Base-by-base conservation (phyloP, 2,329 filamentous ascomycete genomes). In the Gyromitra esculenta region DNA sequence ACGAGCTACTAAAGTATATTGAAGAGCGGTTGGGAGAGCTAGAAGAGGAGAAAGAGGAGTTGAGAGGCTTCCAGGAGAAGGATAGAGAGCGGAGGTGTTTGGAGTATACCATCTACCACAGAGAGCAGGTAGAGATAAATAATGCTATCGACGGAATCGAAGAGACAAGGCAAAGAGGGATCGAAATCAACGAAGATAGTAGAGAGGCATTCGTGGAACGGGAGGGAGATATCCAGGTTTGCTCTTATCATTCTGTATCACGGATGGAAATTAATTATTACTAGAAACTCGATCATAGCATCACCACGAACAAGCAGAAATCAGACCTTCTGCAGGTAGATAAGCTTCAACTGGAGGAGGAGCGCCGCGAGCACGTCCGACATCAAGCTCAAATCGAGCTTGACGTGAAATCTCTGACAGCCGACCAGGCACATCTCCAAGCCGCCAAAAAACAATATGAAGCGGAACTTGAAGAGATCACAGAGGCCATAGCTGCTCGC, bases 41-140 rank as follows among this genome's bases (percentile, higher is more conserved):
- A 0, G 96, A 99, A 83, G 94, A 97, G 82, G 96, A 99, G 84
- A 98, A 98, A 83, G 94, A 97, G 82, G 96, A 99, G 83, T 87
- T 99, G 50, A 90, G 94, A 59, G 94, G 91, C 6, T 99, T 94
- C 82, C 96, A 98, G 83, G 94, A 97, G 77, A 97, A 96, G 83
- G 96, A 99, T 81, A 90, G 92, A 74, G 94, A 99, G 83, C 90
- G 94, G 75, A 88, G 94, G 79, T 97, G 94, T 82, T 87, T 99
- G 59, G 93, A 98, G 83, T 98, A 98, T 82, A 96, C 94, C 0
- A 94, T 97, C 81, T 94, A 97, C 84, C 91, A 96, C 80, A 91
- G 93, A 77, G 93, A 97, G 81, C 94, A 98, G 82, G 88, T 91
- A 18, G 91, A 92, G 25, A 90, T 97, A 45, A 87, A 91, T 75